These are phyloP conservation scores for Calycina herbarum DNA, from an alignment of 2,329 filamentous ascomycete species.

Conservation along the genomic window DNA sequence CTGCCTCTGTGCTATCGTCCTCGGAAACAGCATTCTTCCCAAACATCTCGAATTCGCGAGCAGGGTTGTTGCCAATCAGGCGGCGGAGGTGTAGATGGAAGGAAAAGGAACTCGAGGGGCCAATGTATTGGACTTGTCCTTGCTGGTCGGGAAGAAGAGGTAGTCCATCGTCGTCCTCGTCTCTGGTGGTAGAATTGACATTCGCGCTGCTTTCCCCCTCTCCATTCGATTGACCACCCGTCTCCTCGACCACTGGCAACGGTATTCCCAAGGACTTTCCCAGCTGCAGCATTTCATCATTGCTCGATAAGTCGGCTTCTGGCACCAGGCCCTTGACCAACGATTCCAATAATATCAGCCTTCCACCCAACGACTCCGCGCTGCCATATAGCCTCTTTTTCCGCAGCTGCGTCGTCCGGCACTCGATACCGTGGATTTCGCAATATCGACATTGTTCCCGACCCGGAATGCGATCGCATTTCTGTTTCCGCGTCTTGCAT, in stretches of 20 bases:
- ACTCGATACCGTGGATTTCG: conserved; percentile 42
- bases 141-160: conserved; percentile 44
- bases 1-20: conserved; percentile 14
- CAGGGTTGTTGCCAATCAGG: conserved; percentile 38
- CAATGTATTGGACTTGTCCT: conserved; percentile 47
- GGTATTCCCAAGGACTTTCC: conserved; percentile 42
- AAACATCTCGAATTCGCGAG: conserved; percentile 40
- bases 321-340: conserved; percentile 46
- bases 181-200: conserved; percentile 10
- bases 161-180: conserved; percentile 35
- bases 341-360: conserved; percentile 44
- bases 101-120: conserved; percentile 43
- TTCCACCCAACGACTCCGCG: conserved; percentile 43
- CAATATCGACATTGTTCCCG: conserved; percentile 45
- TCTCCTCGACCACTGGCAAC: conserved; percentile 35
- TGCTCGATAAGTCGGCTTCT: conserved; percentile 44
- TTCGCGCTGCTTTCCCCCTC: conserved; percentile 2
- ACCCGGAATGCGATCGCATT: conserved; percentile 43
- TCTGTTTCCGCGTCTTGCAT: conserved; percentile 48
- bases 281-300: conserved; percentile 43
- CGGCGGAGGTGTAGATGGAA: conserved; percentile 44
- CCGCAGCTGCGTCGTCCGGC: conserved; percentile 45
- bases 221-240: conserved; percentile 21
- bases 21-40: conserved; percentile 38
- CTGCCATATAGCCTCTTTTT: conserved; percentile 47